These are phyloP conservation scores for Neophaeococcomyces mojaviensis DNA, from an alignment of 2,329 filamentous ascomycete species.

Conservation along the genomic window DNA sequence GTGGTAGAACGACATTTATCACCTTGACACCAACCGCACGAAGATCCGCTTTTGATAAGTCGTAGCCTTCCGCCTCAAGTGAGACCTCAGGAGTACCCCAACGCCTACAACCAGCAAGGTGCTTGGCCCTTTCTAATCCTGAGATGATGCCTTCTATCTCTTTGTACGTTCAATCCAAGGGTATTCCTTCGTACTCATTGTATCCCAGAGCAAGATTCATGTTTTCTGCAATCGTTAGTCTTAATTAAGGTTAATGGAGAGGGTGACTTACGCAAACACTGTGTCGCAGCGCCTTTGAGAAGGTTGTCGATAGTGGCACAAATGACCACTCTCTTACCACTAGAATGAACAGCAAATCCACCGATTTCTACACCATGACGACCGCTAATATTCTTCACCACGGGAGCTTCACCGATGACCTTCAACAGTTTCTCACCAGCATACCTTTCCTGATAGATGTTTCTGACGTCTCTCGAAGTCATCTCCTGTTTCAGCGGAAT, in stretches of 20 bases:
- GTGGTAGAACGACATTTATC: neutral
- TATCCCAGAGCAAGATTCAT: conserved; percentile 91
- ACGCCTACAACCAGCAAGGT: neutral
- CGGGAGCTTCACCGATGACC: conserved; percentile 77
- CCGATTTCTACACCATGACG: conserved; percentile 91
- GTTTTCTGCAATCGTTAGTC: conserved; percentile 54
- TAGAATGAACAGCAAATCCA: conserved; percentile 85
- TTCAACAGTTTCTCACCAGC: conserved; percentile 93
- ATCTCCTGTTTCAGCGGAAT: conserved; percentile 80
- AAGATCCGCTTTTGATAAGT: too few species aligned
- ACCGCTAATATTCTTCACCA: conserved; percentile 75
- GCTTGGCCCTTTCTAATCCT: neutral
- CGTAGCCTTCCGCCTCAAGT: neutral
- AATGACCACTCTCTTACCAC: conserved; percentile 85
- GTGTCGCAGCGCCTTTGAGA: conserved; percentile 85
- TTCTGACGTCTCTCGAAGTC: conserved; percentile 83
- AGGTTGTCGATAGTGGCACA: conserved; percentile 92
- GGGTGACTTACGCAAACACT: conserved; percentile 70
- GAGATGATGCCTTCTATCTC: neutral
- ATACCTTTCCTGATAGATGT: conserved; percentile 92
- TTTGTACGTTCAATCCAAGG: conserved; percentile 37
- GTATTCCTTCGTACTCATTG: conserved; percentile 81
- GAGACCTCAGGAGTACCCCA: neutral
- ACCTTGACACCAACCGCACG: too few species aligned
- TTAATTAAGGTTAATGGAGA: neutral